Evolutionary conservation across 139 green algal species (phyloP).

Genomic region (Chlamydomonas asymmetrica): DNA sequence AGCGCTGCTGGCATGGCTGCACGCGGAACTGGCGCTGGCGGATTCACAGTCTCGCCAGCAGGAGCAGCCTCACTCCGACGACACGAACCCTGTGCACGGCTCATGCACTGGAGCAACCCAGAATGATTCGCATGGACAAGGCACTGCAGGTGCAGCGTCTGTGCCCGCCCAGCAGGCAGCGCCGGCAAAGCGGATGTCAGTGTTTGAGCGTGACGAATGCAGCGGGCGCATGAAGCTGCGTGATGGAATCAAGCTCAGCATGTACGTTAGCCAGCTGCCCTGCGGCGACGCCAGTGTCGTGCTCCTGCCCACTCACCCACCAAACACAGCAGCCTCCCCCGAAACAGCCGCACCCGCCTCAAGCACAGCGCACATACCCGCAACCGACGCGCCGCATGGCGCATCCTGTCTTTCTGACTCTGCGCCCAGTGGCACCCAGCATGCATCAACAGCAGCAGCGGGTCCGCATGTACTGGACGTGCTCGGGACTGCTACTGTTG

Average conservation of each 20-base stretch:
- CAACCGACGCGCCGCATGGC: too few relatives aligned
- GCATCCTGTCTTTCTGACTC: too few relatives aligned
- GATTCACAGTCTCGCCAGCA: background rate
- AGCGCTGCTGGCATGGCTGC: constrained; percentile 70
- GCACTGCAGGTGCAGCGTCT: background rate
- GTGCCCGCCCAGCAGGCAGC: background rate
- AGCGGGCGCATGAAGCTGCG: constrained; percentile 38
- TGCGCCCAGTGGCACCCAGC: too few relatives aligned
- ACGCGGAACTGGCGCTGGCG: constrained; percentile 43
- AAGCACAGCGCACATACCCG: too few relatives aligned
- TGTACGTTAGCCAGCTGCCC: constrained; percentile 82
- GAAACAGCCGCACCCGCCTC: too few relatives aligned
- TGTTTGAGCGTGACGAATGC: constrained; percentile 4
- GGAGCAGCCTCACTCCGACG: too few relatives aligned
- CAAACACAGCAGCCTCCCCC: too few relatives aligned
- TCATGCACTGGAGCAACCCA: too few relatives aligned
- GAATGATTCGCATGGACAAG: too few relatives aligned
- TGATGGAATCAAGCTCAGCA: constrained; percentile 60
- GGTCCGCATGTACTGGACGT: too few relatives aligned
- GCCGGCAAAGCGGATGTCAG: background rate
- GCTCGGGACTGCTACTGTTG: background rate
- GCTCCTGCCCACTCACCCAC: background rate
- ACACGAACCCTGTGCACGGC: too few relatives aligned
- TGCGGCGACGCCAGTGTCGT: constrained; percentile 87
- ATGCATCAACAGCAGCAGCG: too few relatives aligned